These are phyloP conservation scores for Acidiella bohemica DNA, from an alignment of 495 filamentous ascomycete genomes.

Conservation along the genomic window DNA sequence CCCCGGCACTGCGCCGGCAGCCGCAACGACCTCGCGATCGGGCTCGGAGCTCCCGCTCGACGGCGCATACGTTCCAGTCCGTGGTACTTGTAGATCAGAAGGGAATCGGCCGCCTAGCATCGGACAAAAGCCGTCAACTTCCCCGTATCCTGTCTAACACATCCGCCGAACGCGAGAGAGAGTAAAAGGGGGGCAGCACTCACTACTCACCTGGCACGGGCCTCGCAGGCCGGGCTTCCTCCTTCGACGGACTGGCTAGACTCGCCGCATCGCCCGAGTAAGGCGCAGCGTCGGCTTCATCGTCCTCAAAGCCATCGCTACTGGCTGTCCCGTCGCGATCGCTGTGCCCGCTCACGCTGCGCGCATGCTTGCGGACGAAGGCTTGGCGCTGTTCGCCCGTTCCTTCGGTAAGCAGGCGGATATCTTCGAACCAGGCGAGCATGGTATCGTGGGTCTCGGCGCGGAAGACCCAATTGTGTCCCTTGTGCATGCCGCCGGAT, in stretches of 20 bases:
- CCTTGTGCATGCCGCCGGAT: conserved; percentile 82
- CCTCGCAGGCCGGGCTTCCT: conserved; percentile 36
- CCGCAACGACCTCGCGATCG: conserved; percentile 44
- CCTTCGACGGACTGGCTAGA: conserved; percentile 14
- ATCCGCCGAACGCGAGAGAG: conserved; percentile 1
- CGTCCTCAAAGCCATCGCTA: conserved; percentile 73
- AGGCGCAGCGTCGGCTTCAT: conserved; percentile 57
- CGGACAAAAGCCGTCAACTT: neutral
- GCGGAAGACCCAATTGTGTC: conserved; percentile 95
- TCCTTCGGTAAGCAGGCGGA: conserved; percentile 71
- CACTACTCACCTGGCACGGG: conserved; percentile 60
- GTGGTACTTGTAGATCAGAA: conserved; percentile 67
- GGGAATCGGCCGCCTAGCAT: conserved; percentile 55
- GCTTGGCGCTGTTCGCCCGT: conserved; percentile 80
- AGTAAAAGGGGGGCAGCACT: conserved; percentile 11
- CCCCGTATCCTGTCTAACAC: too few relatives aligned
- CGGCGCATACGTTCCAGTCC: conserved; percentile 26
- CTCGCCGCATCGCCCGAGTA: conserved; percentile 31
- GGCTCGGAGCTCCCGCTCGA: conserved; percentile 45
- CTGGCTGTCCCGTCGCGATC: conserved; percentile 50
- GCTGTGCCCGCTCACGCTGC: conserved; percentile 58
- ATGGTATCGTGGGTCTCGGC: conserved; percentile 92
- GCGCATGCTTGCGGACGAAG: conserved; percentile 65
- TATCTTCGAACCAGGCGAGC: conserved; percentile 93
- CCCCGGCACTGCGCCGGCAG: conserved; percentile 32